Evolutionary conservation across 495 filamentous ascomycete genomes (phyloP).

Genomic region (Podospora didyma): DNA sequence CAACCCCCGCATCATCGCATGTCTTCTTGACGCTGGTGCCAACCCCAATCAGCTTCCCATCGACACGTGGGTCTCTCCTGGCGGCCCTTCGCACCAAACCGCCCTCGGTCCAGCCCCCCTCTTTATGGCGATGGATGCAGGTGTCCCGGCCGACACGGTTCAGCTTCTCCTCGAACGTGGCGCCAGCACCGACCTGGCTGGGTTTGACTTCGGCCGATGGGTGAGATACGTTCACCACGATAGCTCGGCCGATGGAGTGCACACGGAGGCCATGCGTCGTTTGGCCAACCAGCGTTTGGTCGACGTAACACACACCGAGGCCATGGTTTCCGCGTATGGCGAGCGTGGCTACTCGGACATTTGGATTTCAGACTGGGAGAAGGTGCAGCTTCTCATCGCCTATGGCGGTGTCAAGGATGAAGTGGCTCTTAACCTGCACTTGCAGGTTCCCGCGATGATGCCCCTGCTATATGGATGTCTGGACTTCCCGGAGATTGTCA

Average conservation of each 20-base stretch:
- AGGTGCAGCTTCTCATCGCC: conserved; percentile 1
- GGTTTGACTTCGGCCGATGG: neutral
- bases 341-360: neutral
- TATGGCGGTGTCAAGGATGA: conserved; percentile 6
- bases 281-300: no score
- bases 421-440: neutral
- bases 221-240: no score
- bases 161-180: conserved; percentile 12
- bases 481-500: neutral
- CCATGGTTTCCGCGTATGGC: neutral
- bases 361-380: conserved; percentile 3
- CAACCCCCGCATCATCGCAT: conserved; percentile 4
- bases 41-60: conserved; percentile 11
- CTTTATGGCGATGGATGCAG: conserved; percentile 7
- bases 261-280: no score
- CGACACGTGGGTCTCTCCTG: no score
- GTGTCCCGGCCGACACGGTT: conserved; percentile 16
- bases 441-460: neutral
- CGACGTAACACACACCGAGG: no score
- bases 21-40: conserved; percentile 13
- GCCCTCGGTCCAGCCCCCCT: conserved; percentile 1
- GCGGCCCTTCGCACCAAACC: no score
- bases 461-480: conserved; percentile 4
- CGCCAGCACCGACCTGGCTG: neutral
- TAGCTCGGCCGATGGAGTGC: no score